Evolutionary conservation across 768 basidiomycete genomes (phyloP), one percentile per base, ranked within the genome.

Genomic region (Agaricus bisporus): DNA sequence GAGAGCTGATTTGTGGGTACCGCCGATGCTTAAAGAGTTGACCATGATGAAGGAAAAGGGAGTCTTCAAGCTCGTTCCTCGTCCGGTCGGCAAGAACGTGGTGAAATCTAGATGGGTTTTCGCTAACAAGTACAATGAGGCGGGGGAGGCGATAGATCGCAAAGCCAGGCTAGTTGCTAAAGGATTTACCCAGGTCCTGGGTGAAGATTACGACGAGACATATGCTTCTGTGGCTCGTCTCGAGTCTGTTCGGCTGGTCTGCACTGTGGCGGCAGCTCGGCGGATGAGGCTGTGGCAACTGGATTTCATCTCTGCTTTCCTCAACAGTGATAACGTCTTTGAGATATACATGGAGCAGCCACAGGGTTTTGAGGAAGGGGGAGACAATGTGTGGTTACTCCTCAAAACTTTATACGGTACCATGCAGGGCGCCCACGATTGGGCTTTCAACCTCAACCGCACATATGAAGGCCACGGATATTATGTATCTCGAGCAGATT

Each of bases 281-380:
- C 2, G 22, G 2, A 51, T 56, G 25, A 51, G 56, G 36, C 44
- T 58, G 20, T 58, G 60, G 38, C 54, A 59, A 20, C 53, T 63
- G 55, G 60, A 63, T 41, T 56, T 59, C 5, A 49, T 48, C 9
- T 58, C 58, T 1, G 62, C 60, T 9, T 63, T 59, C 39, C 51
- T 61, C 22, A 61, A 61, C 41, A 59, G 60, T 5, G 51, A 60
- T 41, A 51, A 61, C 35, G 41, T 41, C 0, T 58, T 61, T 28
- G 62, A 63, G 20, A 29, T 63, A 1, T 63, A 59, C 42, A 28
- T 63, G 25, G n/a, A 36, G n/a, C 56, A 53, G 3, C 60, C 59
- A 0, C 36, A 47, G 15, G 62, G 57, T 1, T 38, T 58, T 1
- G 32, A 45, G 25, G 56, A 57, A 28, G 39, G 22, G 0, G 37